A percentile compares a stretch with the other conserved stretches of the same genome.
Evolutionary conservation across 2,329 filamentous ascomycete species (phyloP).

Genomic region (Epichloe coenophiala): DNA sequence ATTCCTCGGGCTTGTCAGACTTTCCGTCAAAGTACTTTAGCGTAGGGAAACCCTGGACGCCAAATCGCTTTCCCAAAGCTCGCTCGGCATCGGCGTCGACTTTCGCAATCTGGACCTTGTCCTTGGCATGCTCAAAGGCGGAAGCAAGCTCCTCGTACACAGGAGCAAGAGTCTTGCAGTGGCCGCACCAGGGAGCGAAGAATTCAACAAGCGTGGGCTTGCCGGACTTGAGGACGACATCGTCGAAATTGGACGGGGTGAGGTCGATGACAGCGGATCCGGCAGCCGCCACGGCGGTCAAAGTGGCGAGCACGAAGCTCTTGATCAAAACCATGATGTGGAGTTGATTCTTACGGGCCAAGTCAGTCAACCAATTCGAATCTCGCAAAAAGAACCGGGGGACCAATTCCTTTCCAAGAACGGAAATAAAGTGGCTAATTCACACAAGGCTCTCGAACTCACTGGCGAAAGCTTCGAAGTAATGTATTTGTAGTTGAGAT

Average conservation of each 20-base stretch:
- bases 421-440: not conserved
- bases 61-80: constrained; percentile 70
- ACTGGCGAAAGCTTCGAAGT: not conserved
- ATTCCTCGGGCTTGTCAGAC: constrained; percentile 72
- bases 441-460: not conserved
- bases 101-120: constrained; percentile 78
- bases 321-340: constrained; percentile 42
- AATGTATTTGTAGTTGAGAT: not conserved
- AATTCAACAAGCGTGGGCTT: constrained; percentile 96
- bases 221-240: constrained; percentile 75
- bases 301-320: constrained; percentile 43
- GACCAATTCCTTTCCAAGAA: too few species aligned
- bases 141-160: constrained; percentile 82
- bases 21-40: constrained; percentile 97
- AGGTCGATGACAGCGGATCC: constrained; percentile 83
- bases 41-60: constrained; percentile 88
- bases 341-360: constrained; percentile 1
- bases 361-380: not conserved
- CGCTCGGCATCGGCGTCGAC: constrained; percentile 90
- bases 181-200: constrained; percentile 97
- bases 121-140: constrained; percentile 56
- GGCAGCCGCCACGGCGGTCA: constrained; percentile 45
- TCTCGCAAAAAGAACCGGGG: too few species aligned
- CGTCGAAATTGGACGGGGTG: constrained; percentile 81
- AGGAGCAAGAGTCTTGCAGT: constrained; percentile 96